phyloP scores from a whole-genome alignment of 257 asterid genomes.

The Penstemon barbatus region DNA sequence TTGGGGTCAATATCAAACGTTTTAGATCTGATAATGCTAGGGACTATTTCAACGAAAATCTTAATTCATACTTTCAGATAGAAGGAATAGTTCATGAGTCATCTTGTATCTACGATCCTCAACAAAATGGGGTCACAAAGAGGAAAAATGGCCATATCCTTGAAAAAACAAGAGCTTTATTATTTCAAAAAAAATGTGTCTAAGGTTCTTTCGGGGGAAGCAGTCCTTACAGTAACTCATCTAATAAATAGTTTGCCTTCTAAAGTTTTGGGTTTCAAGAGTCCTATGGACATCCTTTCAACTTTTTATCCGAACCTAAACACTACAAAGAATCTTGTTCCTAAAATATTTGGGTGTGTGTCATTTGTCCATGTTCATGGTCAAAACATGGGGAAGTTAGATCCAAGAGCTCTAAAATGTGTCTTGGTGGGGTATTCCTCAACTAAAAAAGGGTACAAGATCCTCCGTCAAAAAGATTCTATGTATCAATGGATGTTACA shows the following conservation, averaged over 20 bases:
- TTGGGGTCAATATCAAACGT: background rate
- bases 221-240: background rate
- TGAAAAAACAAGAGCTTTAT: background rate
- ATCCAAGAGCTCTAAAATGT: background rate
- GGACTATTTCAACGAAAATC: background rate
- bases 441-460: background rate
- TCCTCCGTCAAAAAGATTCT: background rate
- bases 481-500: background rate
- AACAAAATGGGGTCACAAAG: constrained; percentile 20
- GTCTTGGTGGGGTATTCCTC: background rate
- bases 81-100: constrained; percentile 12
- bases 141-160: background rate
- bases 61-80: background rate
- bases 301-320: background rate
- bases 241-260: background rate
- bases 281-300: background rate
- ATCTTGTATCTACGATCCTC: constrained; percentile 13
- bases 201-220: background rate
- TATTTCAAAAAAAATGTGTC: background rate
- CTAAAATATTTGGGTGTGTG: background rate
- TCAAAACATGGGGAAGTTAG: background rate
- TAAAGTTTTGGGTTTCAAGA: background rate
- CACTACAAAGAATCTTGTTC: background rate
- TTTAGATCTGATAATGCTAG: background rate
- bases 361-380: background rate